Evolutionary conservation across 139 green algal genomes (phyloP), one percentile per base, ranked within the genome.

Genomic region (Asterochloris erici): DNA sequence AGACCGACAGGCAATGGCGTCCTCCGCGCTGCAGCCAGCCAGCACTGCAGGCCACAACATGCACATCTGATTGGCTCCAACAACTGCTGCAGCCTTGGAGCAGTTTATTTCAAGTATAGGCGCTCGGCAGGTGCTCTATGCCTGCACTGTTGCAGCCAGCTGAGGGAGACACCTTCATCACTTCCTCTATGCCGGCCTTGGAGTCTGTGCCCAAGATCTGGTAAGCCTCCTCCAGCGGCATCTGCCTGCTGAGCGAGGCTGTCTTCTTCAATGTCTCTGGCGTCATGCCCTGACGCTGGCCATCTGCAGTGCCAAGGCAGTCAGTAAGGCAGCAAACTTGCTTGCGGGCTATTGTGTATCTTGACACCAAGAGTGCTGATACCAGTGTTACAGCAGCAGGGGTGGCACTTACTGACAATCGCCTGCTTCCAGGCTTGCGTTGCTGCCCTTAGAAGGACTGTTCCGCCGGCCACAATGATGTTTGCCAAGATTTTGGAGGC

Each of bases 371-470:
- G 1, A 47, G 69, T 28, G 12, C 16, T 54, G 11, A 17, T 16
- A 74, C 11, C 12, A 71, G 17, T 21, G 21, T 24, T 13, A 13
- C 17, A 71, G 9, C 21, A 9, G 19, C 17, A 71, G 66, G 14
- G 66, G 17, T 71, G 66, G 21, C 66, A 90, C 94, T 94, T 78
- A 98, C 94, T 98, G 62, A 95, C 83, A 24, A 98, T 89, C 12
- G 95, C 95, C 66, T 98, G 93, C 15, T 81, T 86, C 82, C 94
- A 98, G 0, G 95, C 95, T 62, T 97, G 92, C 1, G 91, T 88
- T 75, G 89, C 94, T 26, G 95, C 95, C 14, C 95, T 83, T 61
- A 98, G 84, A 9, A 98, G 73, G 17, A 98, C 90, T 10, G 90
- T 93, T 24, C 87, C 92, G 19, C 94, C 95, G 12, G 95, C 94